phyloP scores from a whole-genome alignment of 1,284 basidiomycete species.

The Vanrija humicola region DNA sequence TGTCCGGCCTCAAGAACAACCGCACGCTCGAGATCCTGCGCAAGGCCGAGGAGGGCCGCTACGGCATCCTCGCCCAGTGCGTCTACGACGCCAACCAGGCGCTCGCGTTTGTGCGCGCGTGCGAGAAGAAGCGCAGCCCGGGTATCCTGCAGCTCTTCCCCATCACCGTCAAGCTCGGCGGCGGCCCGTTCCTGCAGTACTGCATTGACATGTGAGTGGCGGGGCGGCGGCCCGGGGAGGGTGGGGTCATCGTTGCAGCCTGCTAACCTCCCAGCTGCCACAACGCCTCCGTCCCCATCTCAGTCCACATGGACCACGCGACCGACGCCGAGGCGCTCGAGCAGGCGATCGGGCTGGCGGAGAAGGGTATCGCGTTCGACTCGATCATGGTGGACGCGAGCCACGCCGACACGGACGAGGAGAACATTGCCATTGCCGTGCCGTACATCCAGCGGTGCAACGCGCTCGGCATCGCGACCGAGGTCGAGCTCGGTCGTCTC shows the following conservation, averaged over 20 bases:
- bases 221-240: no score
- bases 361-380: conserved; percentile 47
- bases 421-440: conserved; percentile 47
- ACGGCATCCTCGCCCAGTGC: conserved; percentile 37
- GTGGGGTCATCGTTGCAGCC: no score
- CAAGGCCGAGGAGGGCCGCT: conserved; percentile 45
- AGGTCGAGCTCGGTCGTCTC: conserved; percentile 52
- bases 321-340: conserved; percentile 51
- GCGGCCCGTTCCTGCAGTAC: conserved; percentile 33
- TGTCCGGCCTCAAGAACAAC: conserved; percentile 37
- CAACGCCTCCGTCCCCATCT: conserved; percentile 48
- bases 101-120: conserved; percentile 43
- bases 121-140: conserved; percentile 40
- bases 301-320: conserved; percentile 51
- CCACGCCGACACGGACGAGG: conserved; percentile 49
- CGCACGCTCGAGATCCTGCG: conserved; percentile 43
- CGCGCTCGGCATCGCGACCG: conserved; percentile 48
- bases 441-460: conserved; percentile 44
- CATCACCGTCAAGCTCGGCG: conserved; percentile 35
- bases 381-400: conserved; percentile 50
- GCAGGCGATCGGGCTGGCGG: conserved; percentile 46
- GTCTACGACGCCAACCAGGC: conserved; percentile 45
- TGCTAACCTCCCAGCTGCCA: conserved; percentile 54
- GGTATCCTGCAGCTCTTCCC: conserved; percentile 49
- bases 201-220: conserved; percentile 34